Percentiles rank a stretch among this genome's conserved stretches.
Conservation (phyloP, 306 rosid genomes). For the Cicer arietinum region DNA sequence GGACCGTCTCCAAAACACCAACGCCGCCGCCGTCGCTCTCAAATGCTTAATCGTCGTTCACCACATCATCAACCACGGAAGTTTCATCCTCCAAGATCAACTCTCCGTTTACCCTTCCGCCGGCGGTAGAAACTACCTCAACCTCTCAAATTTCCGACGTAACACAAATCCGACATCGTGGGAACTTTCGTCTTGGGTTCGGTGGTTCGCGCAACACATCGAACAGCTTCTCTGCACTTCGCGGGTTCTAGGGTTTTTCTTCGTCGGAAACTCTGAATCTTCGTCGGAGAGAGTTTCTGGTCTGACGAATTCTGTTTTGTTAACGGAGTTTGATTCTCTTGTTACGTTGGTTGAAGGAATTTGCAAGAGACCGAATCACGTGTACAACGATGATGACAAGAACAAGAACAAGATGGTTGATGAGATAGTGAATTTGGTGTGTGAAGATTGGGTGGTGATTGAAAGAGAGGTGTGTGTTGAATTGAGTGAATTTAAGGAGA, state of each 20-base stretch:
- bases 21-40: conserved; percentile 83
- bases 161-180: conserved; percentile 51
- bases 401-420: conserved; percentile 46
- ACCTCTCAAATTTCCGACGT: conserved; percentile 85
- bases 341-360: conserved; percentile 55
- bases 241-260: conserved; percentile 61
- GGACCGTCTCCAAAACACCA: conserved; percentile 82
- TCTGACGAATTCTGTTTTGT: conserved; percentile 50
- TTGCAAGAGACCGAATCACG: conserved; percentile 54
- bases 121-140: conserved; percentile 93
- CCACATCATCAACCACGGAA: conserved; percentile 63
- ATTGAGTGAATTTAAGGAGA: conserved; percentile 61
- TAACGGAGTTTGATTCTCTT: conserved; percentile 62
- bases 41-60: conserved; percentile 84
- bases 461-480: conserved; percentile 47
- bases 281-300: conserved; percentile 48
- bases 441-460: conserved; percentile 52
- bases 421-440: conserved; percentile 55
- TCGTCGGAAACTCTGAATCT: conserved; percentile 45
- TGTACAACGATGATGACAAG: not conserved
- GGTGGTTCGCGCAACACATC: conserved; percentile 78
- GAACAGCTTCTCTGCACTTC: conserved; percentile 62
- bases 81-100: conserved; percentile 90
- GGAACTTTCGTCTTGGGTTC: conserved; percentile 85
- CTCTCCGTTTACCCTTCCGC: conserved; percentile 70